Evolutionary conservation across 371 early-diverging fungal genomes (phyloP).

Genomic region (Blakeslea trispora): DNA sequence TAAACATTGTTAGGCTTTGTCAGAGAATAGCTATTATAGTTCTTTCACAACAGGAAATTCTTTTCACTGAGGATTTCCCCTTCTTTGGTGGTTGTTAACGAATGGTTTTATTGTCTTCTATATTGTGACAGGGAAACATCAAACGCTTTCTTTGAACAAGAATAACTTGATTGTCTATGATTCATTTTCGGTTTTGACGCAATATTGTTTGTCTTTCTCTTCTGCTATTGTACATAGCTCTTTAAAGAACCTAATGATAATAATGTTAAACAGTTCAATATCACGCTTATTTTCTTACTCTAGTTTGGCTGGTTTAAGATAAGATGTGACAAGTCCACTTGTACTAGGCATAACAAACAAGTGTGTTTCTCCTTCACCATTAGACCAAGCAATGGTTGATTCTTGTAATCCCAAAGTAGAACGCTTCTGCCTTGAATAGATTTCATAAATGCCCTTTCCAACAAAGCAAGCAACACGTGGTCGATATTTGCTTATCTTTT

Average conservation of each 20-base stretch:
- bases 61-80: too few relatives aligned
- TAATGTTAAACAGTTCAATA: neutral
- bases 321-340: conserved; percentile 68
- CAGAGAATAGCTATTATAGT: too few relatives aligned
- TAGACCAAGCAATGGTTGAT: conserved; percentile 27
- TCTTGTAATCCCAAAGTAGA: conserved; percentile 40
- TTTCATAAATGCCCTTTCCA: conserved; percentile 72
- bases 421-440: conserved; percentile 50
- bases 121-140: too few relatives aligned
- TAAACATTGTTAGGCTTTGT: too few relatives aligned
- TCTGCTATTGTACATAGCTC: conserved; percentile 15
- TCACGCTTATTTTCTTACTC: conserved; percentile 25
- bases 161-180: too few relatives aligned
- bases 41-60: too few relatives aligned
- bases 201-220: conserved; percentile 21
- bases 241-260: conserved; percentile 29
- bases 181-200: too few relatives aligned
- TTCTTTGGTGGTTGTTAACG: too few relatives aligned
- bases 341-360: conserved; percentile 78
- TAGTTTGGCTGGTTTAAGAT: conserved; percentile 60
- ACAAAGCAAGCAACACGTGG: conserved; percentile 76
- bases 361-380: conserved; percentile 38
- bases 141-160: too few relatives aligned
- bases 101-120: too few relatives aligned
- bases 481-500: conserved; percentile 59